These are phyloP conservation scores for Acrocalymma vagum DNA, from an alignment of 2,329 filamentous ascomycete species.

Conservation along the genomic window DNA sequence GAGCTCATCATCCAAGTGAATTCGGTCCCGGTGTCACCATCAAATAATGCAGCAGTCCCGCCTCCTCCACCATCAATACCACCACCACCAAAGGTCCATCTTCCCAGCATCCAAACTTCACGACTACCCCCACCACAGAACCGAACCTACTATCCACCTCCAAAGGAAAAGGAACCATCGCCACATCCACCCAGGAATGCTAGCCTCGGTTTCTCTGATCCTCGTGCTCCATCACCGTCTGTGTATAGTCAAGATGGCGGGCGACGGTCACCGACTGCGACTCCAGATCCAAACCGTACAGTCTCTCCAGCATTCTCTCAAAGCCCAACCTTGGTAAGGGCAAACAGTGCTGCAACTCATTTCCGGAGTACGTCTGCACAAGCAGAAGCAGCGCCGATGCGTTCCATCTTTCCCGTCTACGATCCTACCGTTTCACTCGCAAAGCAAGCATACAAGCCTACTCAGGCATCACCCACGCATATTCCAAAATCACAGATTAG, in stretches of 20 bases:
- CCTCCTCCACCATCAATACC: constrained; percentile 22
- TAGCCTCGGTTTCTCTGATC: too few relatives aligned
- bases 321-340: constrained; percentile 45
- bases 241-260: constrained; percentile 22
- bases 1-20: constrained; percentile 51
- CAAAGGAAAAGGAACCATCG: constrained; percentile 28
- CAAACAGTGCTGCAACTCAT: constrained; percentile 44
- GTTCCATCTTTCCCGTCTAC: constrained; percentile 80
- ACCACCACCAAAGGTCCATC: constrained; percentile 36
- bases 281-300: constrained; percentile 40
- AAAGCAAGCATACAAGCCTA: constrained; percentile 75
- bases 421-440: constrained; percentile 72
- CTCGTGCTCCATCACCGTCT: constrained; percentile 29
- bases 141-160: constrained; percentile 30
- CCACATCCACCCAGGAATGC: constrained; percentile 26
- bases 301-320: constrained; percentile 46
- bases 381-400: constrained; percentile 58
- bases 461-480: constrained; percentile 68
- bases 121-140: constrained; percentile 31
- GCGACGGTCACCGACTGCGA: constrained; percentile 23
- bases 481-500: constrained; percentile 73
- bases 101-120: constrained; percentile 26
- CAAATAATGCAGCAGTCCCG: constrained; percentile 31
- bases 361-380: constrained; percentile 37
- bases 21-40: constrained; percentile 44